Evolutionary conservation across 2,329 filamentous ascomycete genomes (phyloP).

Genomic region (Phyllosticta citrichinensis): DNA sequence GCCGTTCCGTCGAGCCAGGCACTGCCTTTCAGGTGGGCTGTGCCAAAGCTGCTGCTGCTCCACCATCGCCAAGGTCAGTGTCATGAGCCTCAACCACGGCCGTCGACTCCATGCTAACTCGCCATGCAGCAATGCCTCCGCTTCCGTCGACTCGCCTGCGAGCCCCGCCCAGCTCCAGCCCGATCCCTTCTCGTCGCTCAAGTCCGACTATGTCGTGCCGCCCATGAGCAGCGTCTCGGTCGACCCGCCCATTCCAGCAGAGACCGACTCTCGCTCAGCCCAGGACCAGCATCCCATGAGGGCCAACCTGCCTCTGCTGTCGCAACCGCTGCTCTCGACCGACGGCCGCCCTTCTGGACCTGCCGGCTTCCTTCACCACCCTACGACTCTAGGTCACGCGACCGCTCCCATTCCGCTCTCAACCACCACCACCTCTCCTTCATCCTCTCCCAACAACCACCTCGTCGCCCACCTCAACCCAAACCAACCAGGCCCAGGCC

Average conservation of each 20-base stretch:
- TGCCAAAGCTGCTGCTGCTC: neutral
- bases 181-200: conserved; percentile 7
- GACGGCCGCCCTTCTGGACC: neutral
- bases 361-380: no score
- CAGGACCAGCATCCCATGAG: conserved; percentile 11
- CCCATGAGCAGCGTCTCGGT: conserved; percentile 11
- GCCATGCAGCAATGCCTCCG: conserved; percentile 2
- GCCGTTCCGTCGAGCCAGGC: conserved; percentile 9
- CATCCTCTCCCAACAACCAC: neutral
- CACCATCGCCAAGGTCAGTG: neutral
- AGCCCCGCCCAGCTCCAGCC: neutral
- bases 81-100: neutral
- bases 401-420: neutral
- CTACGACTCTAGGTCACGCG: conserved; percentile 3
- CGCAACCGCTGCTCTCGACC: conserved; percentile 6
- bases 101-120: neutral
- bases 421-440: neutral
- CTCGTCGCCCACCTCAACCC: neutral
- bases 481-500: neutral
- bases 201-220: conserved; percentile 10
- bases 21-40: conserved; percentile 1
- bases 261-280: conserved; percentile 9
- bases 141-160: neutral
- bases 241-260: conserved; percentile 9
- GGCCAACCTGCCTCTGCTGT: conserved; percentile 8